Conservation (phyloP, 225 moss, liverwort and hornwort genomes). For the Bryoerythrophyllum caledonicum region DNA sequence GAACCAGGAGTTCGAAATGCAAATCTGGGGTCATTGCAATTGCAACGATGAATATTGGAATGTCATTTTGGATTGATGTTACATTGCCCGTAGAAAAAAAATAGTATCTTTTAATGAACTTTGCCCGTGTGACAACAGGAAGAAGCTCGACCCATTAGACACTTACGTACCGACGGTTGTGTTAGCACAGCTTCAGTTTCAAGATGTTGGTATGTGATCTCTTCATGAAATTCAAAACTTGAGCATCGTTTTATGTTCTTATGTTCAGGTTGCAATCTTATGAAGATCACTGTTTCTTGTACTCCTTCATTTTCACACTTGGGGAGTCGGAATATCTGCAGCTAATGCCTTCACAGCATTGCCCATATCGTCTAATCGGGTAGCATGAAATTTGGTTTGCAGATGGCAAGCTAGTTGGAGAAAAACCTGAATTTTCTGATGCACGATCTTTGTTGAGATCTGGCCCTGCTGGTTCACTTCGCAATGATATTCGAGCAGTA, state of each 20-base stretch:
- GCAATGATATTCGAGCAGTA: conserved; percentile 93
- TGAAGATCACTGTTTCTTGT: conserved; percentile 5
- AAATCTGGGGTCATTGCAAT: not conserved
- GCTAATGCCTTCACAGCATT: not conserved
- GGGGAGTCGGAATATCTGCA: not conserved
- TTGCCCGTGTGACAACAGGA: conserved; percentile 47
- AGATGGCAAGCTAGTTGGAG: conserved; percentile 79
- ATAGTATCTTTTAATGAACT: conserved; percentile 5
- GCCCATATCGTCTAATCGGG: not conserved
- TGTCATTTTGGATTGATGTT: not conserved
- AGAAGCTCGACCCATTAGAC: conserved; percentile 95
- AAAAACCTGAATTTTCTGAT: conserved; percentile 69
- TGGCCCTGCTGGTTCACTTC: conserved; percentile 94
- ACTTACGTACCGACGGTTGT: conserved; percentile 89
- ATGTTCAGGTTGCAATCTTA: not conserved
- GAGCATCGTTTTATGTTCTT: not conserved
- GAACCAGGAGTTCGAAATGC: not conserved
- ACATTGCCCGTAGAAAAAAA: not conserved
- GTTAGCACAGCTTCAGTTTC: conserved; percentile 86
- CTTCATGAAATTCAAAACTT: conserved; percentile 1
- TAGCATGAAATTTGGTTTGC: conserved; percentile 7
- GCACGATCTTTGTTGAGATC: conserved; percentile 82
- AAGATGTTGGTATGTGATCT: conserved; percentile 71
- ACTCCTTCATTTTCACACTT: not conserved
- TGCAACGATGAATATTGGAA: conserved; percentile 9